Base-by-base conservation (phyloP, 2,329 filamentous ascomycete species). In the Ilyonectria mors-panacis region DNA sequence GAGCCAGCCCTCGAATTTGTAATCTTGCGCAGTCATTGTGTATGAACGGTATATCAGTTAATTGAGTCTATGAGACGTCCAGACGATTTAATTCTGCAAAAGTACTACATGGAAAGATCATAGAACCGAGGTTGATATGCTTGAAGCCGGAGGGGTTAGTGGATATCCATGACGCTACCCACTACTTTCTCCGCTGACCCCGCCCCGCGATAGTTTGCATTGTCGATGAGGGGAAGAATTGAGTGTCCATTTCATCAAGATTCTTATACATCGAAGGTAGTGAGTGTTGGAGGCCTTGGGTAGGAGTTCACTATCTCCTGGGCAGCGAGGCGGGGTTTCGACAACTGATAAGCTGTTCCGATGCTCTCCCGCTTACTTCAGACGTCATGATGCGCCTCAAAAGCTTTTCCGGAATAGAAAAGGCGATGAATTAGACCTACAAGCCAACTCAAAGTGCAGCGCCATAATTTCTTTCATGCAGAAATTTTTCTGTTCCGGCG, bases 1-100 rank as follows among this genome's bases (percentile, higher is more conserved):
- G 30, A 87, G 71, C 85, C 86, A 87, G 45, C 85, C 85, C 71
- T 87, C 79, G 65, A 87, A 87, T 74, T 84, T 86, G 75, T 83
- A 81, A 67, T 82, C 42, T 48, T 45, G 54, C 10, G 45, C 9
- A 19, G 55, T 5, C 55, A 59, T 55, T 15, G 13, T 39, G 17
- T n/a, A 7, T 23, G 17, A 26, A 23, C 3, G 15, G 13, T 19
- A 39, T 21, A 21, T 2, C 12, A 10, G 3, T 47, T 21, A 48
- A 47, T 47, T 42, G 30, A 50, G 19, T 30, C 19, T 39, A 50
- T n/a, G 5, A 17, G 13, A 23, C 10, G 12, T 28, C 13, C 17
- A 45, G n/a, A 45, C 1, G 21, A 15, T 28, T 3, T 6, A 26
- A n/a, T 33, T 8, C 48, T 53, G 6, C 15, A 6, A 33, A 33